These are phyloP conservation scores for Penicillium frequentans DNA, from an alignment of 2,329 filamentous ascomycete genomes.

Conservation along the genomic window DNA sequence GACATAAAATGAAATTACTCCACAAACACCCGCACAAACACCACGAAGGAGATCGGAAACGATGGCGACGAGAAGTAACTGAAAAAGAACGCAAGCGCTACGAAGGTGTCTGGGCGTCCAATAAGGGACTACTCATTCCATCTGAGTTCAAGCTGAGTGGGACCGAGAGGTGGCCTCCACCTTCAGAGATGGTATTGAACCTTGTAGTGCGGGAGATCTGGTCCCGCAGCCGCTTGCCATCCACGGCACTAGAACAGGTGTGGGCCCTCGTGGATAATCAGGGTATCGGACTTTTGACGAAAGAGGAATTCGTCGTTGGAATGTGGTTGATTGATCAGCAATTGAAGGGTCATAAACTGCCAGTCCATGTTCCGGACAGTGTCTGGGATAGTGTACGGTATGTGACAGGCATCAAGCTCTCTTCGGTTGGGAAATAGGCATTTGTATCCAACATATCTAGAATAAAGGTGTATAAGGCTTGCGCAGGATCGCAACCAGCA, in stretches of 20 bases:
- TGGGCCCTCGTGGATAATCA: slow-evolving; percentile 48
- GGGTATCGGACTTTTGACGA: slow-evolving; percentile 37
- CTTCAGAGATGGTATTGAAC: slow-evolving; percentile 44
- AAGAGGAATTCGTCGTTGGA: slow-evolving; percentile 52
- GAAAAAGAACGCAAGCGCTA: slow-evolving; percentile 50
- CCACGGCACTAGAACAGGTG: slow-evolving; percentile 41
- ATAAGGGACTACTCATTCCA: slow-evolving; percentile 43
- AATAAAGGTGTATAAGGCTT: background rate
- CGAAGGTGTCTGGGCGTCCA: slow-evolving; percentile 53
- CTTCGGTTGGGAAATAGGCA: slow-evolving; percentile 2
- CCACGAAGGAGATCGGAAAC: slow-evolving; percentile 48
- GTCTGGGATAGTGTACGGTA: slow-evolving; percentile 49
- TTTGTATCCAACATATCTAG: background rate
- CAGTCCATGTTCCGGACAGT: slow-evolving; percentile 45
- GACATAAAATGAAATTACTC: slow-evolving; percentile 37
- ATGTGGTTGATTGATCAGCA: slow-evolving; percentile 53
- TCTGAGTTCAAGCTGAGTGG: slow-evolving; percentile 7
- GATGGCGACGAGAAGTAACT: slow-evolving; percentile 46
- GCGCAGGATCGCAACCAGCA: slow-evolving; percentile 1
- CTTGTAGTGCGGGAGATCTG: slow-evolving; percentile 51
- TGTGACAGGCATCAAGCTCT: slow-evolving; percentile 38
- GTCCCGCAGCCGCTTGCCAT: slow-evolving; percentile 46
- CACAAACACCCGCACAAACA: slow-evolving; percentile 50
- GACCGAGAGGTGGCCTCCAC: slow-evolving; percentile 22
- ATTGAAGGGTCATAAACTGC: slow-evolving; percentile 49